Evolutionary conservation across 805 yeast species (phyloP), one percentile per base, ranked within the genome.

Genomic region (Wickerhamiella spandovensis): DNA sequence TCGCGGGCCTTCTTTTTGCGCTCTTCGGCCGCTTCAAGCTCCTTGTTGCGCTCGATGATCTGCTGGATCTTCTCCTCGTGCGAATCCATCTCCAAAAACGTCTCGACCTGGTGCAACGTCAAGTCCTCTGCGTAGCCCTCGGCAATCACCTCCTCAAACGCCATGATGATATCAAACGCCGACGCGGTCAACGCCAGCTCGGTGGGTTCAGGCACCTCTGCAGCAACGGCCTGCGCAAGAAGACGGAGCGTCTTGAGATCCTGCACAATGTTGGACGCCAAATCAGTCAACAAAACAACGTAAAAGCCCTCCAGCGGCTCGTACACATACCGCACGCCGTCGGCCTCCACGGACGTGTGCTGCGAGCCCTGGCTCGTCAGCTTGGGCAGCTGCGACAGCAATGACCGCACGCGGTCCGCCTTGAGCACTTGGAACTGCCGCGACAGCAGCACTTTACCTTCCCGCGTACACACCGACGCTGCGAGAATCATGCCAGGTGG

Each of bases 11-110:
- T 81, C 68, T 94, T 84, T 71, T 90, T 90, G 69, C 97, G 82
- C 68, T 90, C 96, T 69, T 92, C 98, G 50, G 86, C 81, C 41
- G 98, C 98, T 68, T 90, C 98, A 61, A 85, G 71, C 70, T 92
- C 98, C 70, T 92, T 92, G 72, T 92, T 92, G 67, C 89, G 81
- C 69, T 87, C 97, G 61, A 92, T 92, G 65, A 92, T 89, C 65
- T 92, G 97, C 72, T 92, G 97, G 63, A 94, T 90, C 73, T 86
- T 90, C 70, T 92, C 99, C 69, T 92, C 98, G 66, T 92, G 97
- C 41, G 95, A 84, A 69, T 92, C 97, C 97, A 92, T 90, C 64
- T 87, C 90, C 71, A 92, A 72, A 68, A 85, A 90, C 12, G 94
- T 85, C 65, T 78, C 79, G 56, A 92, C 84, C 70, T 92, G 97